These are phyloP conservation scores for Suillus bovinus DNA, from an alignment of 768 basidiomycete genomes.

Conservation along the genomic window DNA sequence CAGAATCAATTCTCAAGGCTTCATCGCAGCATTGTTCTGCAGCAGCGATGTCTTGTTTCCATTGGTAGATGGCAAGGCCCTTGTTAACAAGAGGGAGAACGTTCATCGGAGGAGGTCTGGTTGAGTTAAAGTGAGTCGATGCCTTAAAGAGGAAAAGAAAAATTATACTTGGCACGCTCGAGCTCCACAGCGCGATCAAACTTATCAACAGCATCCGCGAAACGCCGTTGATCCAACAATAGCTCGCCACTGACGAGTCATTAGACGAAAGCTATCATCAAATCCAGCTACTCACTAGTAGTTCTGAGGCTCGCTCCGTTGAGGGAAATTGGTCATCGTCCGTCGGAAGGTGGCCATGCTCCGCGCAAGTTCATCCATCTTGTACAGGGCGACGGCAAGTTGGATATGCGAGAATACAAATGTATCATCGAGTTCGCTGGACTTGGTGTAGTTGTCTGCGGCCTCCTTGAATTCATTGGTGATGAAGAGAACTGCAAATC, in stretches of 20 bases:
- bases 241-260: constrained; percentile 75
- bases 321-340: constrained; percentile 83
- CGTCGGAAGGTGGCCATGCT: constrained; percentile 90
- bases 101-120: constrained; percentile 57
- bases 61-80: constrained; percentile 94
- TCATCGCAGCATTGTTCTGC: constrained; percentile 88
- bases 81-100: constrained; percentile 97
- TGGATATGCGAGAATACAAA: constrained; percentile 99
- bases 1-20: constrained; percentile 84
- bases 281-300: constrained; percentile 73
- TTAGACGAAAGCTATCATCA: background rate
- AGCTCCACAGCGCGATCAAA: constrained; percentile 91
- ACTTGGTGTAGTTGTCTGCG: constrained; percentile 88
- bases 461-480: constrained; percentile 87
- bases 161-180: constrained; percentile 69
- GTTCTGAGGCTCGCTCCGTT: constrained; percentile 86
- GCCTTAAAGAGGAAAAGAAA: background rate
- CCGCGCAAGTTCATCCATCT: constrained; percentile 71
- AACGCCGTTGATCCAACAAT: constrained; percentile 87
- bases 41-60: constrained; percentile 83
- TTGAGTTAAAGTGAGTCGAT: constrained; percentile 5
- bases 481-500: constrained; percentile 80
- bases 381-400: constrained; percentile 96
- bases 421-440: constrained; percentile 77
- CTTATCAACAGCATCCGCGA: constrained; percentile 85